A percentile compares a stretch with the other conserved stretches of the same genome.
These are phyloP conservation scores for Clavispora vitiphila DNA, from an alignment of 805 yeast species.

Conservation along the genomic window DNA sequence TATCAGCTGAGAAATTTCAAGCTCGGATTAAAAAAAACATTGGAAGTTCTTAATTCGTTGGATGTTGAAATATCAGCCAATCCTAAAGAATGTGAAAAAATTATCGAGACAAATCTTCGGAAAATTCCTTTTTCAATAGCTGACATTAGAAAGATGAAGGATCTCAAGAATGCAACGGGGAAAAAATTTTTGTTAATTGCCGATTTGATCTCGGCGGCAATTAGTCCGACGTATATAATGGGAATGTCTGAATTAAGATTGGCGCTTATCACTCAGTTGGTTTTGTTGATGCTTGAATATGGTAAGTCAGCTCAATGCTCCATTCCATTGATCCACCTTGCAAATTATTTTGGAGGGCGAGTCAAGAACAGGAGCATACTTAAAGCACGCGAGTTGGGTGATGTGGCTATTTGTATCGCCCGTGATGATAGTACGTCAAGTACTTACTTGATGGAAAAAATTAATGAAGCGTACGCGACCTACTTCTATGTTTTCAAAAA, in stretches of 20 bases:
- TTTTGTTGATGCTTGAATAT: constrained; percentile 29
- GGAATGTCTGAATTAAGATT: constrained; percentile 23
- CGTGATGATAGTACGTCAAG: constrained; percentile 28
- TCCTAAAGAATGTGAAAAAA: constrained; percentile 18
- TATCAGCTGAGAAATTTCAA: constrained; percentile 23
- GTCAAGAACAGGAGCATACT: constrained; percentile 25
- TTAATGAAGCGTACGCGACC: constrained; percentile 39
- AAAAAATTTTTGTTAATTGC: constrained; percentile 28
- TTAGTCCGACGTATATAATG: constrained; percentile 27
- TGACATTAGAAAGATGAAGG: constrained; percentile 30
- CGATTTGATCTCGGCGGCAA: constrained; percentile 37
- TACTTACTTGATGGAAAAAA: constrained; percentile 29
- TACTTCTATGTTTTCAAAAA: constrained; percentile 40
- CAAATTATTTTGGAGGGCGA: constrained; percentile 25
- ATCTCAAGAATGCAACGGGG: constrained; percentile 19
- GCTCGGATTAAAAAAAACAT: constrained; percentile 32
- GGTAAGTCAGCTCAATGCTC: constrained; percentile 40
- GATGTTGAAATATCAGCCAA: constrained; percentile 30
- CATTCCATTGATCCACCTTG: constrained; percentile 35
- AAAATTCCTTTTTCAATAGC: constrained; percentile 35
- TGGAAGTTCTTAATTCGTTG: constrained; percentile 28
- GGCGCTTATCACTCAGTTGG: constrained; percentile 28
- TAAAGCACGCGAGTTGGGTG: constrained; percentile 38
- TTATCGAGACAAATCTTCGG: constrained; percentile 17
- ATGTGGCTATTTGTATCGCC: constrained; percentile 35